Evolutionary conservation across 192 early-diverging fungal species (phyloP), one percentile per base, ranked within the genome.

Genomic region (Phycomyces blakesleeanus): DNA sequence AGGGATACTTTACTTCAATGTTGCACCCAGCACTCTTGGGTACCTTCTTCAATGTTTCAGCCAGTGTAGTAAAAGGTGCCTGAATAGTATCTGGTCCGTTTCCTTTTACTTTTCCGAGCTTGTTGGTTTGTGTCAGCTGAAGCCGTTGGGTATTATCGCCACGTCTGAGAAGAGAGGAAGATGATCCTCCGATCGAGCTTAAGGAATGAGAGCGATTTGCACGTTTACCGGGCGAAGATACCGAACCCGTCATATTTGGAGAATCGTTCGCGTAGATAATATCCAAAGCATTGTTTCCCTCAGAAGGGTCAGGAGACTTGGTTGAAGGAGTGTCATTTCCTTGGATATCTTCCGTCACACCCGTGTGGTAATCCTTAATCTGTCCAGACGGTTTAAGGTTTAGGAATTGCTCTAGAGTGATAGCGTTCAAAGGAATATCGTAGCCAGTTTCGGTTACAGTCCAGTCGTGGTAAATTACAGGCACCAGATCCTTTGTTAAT

Each of bases 1-100:
- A 90, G 5, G 96, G 96, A 61, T 96, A 98, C 76, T 98, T 98
- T 74, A 98, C 84, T 70, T 98, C 96, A 57, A 98, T 90, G 64
- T 96, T 95, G 67, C 96, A 98, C 5, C 93, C 94, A 29, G 90
- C 83, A 9, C 74, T 66, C 5, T 73, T 67, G 0, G 94, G 93
- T 20, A 96, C 84, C 24, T 71, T 79, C 81, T 78, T 77, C 55
- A 91, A 90, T 7, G 89, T 85, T 42, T 92, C 88, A 55, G 80
- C 78, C 24, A 98, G 81, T 15, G 93, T 96, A 0, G 91, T 83
- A 70, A 94, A 94, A 12, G 93, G 88, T n/a, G 83, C 85, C 69
- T 90, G 92, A 65, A 97, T 89, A 0, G 90, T 92, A 26, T 85
- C 87, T 14, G 80, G 77, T 9, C 84, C 85, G 71, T 94, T 93